Base-by-base conservation (phyloP, 371 early-diverging fungal genomes). In the Rhizopus sp. region DNA sequence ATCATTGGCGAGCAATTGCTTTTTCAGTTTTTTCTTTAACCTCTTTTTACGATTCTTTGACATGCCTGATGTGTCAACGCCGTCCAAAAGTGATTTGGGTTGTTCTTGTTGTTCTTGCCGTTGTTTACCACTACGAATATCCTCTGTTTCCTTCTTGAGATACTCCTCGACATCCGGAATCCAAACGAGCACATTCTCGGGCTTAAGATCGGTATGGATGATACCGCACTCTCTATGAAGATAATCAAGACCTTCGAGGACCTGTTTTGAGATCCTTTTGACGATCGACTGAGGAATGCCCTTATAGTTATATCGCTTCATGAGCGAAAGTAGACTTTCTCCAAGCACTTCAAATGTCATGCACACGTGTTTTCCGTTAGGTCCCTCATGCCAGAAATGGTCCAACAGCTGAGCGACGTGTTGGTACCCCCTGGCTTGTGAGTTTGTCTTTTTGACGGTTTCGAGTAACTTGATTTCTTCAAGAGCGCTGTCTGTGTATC, bases 341-440 rank as follows among this genome's bases (percentile, higher is more conserved):
- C 99, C 99, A 31, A 97, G 80, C 2, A 96, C 96, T 72, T 98
- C 99, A 75, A 97, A 96, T 0, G 94, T 91, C 97, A 98, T 98
- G 69, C 93, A 91, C 17, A 97, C 90, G 62, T 98, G 98, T 23
- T 82, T 77, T 12, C 98, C 98, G 61, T 97, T 86, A 1, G 94
- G 95, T 3, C 98, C 98, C 12, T 78, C 70, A 70, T 92, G 89
- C 76, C 84, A 85, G 76, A 97, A 98, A 70, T 90, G 88, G 71
- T 95, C 94, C 53, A 90, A 69, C 48, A 98, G 75, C 62, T 92
- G 87, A 1, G 94, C 93, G 16, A 97, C 89, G 64, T 85, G 74
- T 58, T 79, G 71, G 40, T 87, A 67, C 5, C 89, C 86, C 15
- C 76, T 77, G 23, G 81, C 70, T 2, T 78, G 63, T 0, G 80